These are phyloP conservation scores for Arabidopsis arenosa DNA, from an alignment of 345 rosid genomes.

Conservation along the genomic window DNA sequence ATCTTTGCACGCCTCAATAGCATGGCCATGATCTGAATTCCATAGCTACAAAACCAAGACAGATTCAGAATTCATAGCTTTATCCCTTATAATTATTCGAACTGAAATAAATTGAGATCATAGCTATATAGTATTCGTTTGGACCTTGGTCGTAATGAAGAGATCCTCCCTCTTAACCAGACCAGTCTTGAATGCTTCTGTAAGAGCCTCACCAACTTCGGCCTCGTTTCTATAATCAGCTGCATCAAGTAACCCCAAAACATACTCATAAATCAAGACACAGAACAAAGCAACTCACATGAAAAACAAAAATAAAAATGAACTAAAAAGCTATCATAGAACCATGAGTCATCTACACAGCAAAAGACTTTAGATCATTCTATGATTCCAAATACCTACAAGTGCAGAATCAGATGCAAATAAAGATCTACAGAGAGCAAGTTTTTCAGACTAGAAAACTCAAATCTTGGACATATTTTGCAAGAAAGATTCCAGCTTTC, in stretches of 20 bases:
- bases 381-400: not conserved
- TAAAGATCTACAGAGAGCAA: constrained; percentile 11
- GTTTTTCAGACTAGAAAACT: not conserved
- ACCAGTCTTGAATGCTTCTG: constrained; percentile 66
- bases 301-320: not conserved
- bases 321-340: not conserved
- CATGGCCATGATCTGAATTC: constrained; percentile 98
- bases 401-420: not conserved
- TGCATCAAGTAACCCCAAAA: constrained; percentile 37
- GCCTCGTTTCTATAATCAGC: constrained; percentile 80
- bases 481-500: constrained; percentile 3
- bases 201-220: constrained; percentile 76
- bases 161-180: constrained; percentile 85
- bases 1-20: constrained; percentile 80
- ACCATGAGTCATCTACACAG: not conserved
- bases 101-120: not conserved
- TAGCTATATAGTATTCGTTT: not conserved
- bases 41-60: constrained; percentile 62
- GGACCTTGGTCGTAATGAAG: constrained; percentile 82
- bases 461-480: not conserved
- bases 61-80: not conserved
- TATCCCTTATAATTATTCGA: not conserved
- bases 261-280: constrained; percentile 1
- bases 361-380: not conserved
- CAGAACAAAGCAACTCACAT: not conserved